phyloP scores from a whole-genome alignment of 2,329 filamentous ascomycete species.

The Cordyceps tenuipes region DNA sequence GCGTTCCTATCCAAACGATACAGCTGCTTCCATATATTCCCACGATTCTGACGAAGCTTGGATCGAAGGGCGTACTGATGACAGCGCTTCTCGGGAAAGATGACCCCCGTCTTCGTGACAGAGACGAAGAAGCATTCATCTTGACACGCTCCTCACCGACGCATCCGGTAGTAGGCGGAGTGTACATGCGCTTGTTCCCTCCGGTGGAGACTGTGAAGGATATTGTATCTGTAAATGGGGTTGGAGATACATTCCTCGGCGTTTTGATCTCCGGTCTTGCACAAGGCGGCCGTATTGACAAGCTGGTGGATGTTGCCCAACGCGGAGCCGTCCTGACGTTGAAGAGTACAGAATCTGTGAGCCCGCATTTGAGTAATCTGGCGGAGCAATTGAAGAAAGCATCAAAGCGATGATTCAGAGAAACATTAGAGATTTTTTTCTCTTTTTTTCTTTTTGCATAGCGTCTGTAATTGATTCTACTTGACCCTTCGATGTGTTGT shows the following conservation, averaged over 20 bases:
- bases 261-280: constrained; percentile 73
- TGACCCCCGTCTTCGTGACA: constrained; percentile 58
- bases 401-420: constrained; percentile 5
- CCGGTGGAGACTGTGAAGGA: constrained; percentile 58
- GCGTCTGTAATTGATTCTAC: neutral
- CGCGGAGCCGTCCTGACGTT: constrained; percentile 71
- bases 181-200: constrained; percentile 73
- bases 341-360: constrained; percentile 66
- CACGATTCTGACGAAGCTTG: constrained; percentile 76
- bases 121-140: constrained; percentile 59
- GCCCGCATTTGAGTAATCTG: constrained; percentile 42
- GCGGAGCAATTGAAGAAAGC: constrained; percentile 28
- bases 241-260: constrained; percentile 87
- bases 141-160: constrained; percentile 52
- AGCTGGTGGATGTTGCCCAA: constrained; percentile 73
- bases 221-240: constrained; percentile 85
- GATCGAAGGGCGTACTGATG: constrained; percentile 64
- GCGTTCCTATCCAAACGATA: constrained; percentile 74
- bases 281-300: constrained; percentile 44
- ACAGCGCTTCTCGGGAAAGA: constrained; percentile 60
- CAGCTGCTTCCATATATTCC: constrained; percentile 86
- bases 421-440: neutral
- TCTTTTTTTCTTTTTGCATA: neutral
- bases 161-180: constrained; percentile 54
- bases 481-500: neutral